Evolutionary conservation across 805 yeast species (phyloP).

Genomic region (Teunomyces aglyptinius): DNA sequence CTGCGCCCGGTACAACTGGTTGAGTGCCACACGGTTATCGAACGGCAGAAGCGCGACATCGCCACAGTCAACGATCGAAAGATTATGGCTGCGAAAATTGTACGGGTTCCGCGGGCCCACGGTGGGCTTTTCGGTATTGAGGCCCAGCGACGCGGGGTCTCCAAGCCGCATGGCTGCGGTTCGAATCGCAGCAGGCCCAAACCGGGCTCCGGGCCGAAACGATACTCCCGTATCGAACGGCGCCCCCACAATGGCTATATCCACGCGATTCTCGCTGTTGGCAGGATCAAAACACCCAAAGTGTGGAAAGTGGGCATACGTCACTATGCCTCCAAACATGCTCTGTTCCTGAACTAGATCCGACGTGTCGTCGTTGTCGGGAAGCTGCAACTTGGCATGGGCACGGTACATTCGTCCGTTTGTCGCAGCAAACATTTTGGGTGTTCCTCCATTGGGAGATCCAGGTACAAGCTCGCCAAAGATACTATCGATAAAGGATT

Average conservation of each 20-base stretch:
- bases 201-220: conserved; percentile 56
- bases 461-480: conserved; percentile 24
- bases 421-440: neutral
- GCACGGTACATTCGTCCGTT: conserved; percentile 11
- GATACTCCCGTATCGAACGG: conserved; percentile 60
- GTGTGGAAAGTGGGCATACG: conserved; percentile 51
- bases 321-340: conserved; percentile 50
- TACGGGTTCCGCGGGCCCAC: conserved; percentile 49
- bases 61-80: conserved; percentile 54
- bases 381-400: conserved; percentile 25
- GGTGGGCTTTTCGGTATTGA: conserved; percentile 2
- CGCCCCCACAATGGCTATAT: conserved; percentile 58
- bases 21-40: conserved; percentile 61
- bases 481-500: conserved; percentile 22
- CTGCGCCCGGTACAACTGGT: conserved; percentile 59
- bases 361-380: conserved; percentile 34
- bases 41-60: conserved; percentile 69
- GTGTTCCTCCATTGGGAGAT: neutral
- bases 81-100: conserved; percentile 35
- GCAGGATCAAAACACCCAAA: conserved; percentile 47
- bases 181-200: conserved; percentile 56
- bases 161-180: conserved; percentile 46
- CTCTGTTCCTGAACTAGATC: conserved; percentile 18
- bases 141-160: conserved; percentile 19
- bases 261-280: conserved; percentile 22